phyloP scores from a whole-genome alignment of 2,329 filamentous ascomycete genomes.

The Exophiala bonariae region DNA sequence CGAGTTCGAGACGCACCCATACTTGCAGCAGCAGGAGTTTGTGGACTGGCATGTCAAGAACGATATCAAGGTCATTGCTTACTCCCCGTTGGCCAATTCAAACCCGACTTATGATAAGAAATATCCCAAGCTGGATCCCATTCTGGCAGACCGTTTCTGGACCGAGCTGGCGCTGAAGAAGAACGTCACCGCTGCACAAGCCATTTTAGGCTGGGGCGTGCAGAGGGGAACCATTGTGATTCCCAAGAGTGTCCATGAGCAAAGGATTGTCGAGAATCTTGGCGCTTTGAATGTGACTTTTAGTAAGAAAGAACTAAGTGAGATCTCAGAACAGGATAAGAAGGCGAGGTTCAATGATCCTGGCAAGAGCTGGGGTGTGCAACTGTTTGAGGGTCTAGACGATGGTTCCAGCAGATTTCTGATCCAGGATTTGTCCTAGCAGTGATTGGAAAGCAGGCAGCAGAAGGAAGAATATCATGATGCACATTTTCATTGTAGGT shows the following conservation, averaged over 20 bases:
- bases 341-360: conserved; percentile 44
- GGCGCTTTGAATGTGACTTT: conserved; percentile 27
- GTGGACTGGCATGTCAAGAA: conserved; percentile 35
- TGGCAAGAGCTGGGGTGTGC: conserved; percentile 40
- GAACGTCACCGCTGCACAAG: conserved; percentile 45
- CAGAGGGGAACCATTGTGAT: conserved; percentile 51
- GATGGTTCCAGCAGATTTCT: conserved; percentile 21
- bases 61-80: conserved; percentile 39
- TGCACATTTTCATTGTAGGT: conserved; percentile 6
- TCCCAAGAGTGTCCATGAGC: conserved; percentile 49
- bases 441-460: background rate
- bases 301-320: conserved; percentile 22
- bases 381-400: conserved; percentile 46
- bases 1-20: conserved; percentile 41
- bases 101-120: conserved; percentile 48
- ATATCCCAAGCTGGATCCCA: conserved; percentile 31
- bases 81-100: conserved; percentile 42
- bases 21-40: conserved; percentile 38
- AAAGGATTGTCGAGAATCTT: conserved; percentile 48
- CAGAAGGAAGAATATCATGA: conserved; percentile 7
- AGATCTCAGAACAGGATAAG: conserved; percentile 35
- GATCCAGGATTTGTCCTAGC: conserved; percentile 3
- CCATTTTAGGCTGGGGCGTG: conserved; percentile 51
- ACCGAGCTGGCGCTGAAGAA: conserved; percentile 40
- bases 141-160: conserved; percentile 46